Evolutionary conservation across 305 asterid species (phyloP).

Genomic region (Andrographis paniculata): DNA sequence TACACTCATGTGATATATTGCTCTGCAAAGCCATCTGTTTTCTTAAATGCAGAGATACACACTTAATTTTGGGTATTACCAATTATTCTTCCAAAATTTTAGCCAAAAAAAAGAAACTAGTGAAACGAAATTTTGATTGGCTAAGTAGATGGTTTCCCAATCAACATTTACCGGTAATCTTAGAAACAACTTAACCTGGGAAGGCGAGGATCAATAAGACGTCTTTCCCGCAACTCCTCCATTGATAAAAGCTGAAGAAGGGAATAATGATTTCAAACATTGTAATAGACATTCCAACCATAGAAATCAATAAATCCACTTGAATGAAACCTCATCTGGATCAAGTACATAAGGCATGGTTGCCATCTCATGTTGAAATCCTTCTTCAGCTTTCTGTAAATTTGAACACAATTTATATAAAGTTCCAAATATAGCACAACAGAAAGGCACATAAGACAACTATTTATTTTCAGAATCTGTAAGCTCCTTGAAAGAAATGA

Average conservation of each 20-base stretch:
- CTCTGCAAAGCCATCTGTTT: no score
- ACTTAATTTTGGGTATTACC: no score
- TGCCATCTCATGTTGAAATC: slow-evolving; percentile 78
- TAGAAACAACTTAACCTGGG: slow-evolving; percentile 52
- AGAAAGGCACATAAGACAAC: slow-evolving; percentile 1
- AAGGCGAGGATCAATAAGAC: slow-evolving; percentile 87
- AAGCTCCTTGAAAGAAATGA: slow-evolving; percentile 1
- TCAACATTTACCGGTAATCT: not conserved
- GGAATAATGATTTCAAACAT: slow-evolving; percentile 15
- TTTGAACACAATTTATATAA: slow-evolving; percentile 18
- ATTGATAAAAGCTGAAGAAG: slow-evolving; percentile 67
- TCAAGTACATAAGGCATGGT: slow-evolving; percentile 66
- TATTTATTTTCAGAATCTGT: slow-evolving; percentile 10
- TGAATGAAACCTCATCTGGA: slow-evolving; percentile 66
- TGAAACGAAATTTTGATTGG: not conserved
- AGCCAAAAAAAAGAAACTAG: no score
- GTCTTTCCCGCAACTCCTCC: slow-evolving; percentile 92
- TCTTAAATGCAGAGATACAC: no score
- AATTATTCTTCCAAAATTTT: no score
- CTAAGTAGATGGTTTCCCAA: not conserved
- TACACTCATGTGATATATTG: no score
- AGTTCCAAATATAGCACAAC: slow-evolving; percentile 15
- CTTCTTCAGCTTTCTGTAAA: slow-evolving; percentile 82
- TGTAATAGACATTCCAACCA: slow-evolving; percentile 8
- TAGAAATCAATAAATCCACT: slow-evolving; percentile 13